Percentiles rank a stretch among this genome's conserved stretches.
Conservation (phyloP, 331 rosid species). For the Saraca asoca region DNA sequence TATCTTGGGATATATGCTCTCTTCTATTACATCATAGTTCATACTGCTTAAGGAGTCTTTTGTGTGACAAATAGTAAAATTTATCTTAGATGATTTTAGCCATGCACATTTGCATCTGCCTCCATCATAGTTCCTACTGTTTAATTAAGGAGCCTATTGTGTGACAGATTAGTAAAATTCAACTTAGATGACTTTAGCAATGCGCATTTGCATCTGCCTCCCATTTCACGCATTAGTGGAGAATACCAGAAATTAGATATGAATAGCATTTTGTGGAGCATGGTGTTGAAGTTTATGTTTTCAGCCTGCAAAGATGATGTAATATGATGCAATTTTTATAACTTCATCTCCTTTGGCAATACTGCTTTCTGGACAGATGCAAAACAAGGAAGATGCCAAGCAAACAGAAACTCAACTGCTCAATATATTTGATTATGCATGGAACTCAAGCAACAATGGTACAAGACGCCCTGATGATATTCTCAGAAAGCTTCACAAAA, state of each 20-base stretch:
- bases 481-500: slow-evolving; percentile 50
- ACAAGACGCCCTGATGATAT: slow-evolving; percentile 60
- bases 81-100: not conserved
- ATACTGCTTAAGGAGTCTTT: not conserved
- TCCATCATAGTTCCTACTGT: not conserved
- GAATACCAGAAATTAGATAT: not conserved
- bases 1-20: too few species aligned
- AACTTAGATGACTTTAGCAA: not conserved
- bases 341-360: slow-evolving; percentile 17
- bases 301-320: not conserved
- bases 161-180: slow-evolving; percentile 1
- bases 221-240: not conserved
- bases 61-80: slow-evolving; percentile 2
- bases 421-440: slow-evolving; percentile 75
- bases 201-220: slow-evolving; percentile 6
- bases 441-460: slow-evolving; percentile 70
- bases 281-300: not conserved
- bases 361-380: slow-evolving; percentile 58
- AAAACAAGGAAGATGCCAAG: slow-evolving; percentile 61
- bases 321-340: not conserved
- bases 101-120: slow-evolving; percentile 6
- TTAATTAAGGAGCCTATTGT: not conserved
- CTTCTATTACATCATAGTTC: too few species aligned
- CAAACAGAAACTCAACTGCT: slow-evolving; percentile 69
- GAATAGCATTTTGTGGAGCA: too few species aligned